Percentiles rank a stretch among this genome's conserved stretches.
Evolutionary conservation across 2,329 filamentous ascomycete species (phyloP).

Genomic region (Neonectria magnoliae): DNA sequence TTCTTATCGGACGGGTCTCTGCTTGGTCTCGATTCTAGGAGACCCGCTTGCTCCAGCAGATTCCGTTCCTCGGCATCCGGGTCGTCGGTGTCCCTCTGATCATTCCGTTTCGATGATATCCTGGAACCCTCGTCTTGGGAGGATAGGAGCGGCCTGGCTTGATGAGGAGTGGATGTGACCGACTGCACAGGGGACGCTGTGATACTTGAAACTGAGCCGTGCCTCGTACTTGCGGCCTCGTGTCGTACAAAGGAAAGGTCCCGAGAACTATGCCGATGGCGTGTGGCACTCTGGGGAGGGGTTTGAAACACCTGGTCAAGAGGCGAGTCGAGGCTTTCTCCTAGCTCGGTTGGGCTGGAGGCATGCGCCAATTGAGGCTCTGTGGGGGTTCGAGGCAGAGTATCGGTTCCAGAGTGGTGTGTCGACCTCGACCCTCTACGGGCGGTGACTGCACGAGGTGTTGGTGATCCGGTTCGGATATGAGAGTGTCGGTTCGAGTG

Average conservation of each 20-base stretch:
- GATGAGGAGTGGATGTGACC: constrained; percentile 36
- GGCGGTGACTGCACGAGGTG: constrained; percentile 34
- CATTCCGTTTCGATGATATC: constrained; percentile 30
- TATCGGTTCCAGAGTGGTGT: constrained; percentile 39
- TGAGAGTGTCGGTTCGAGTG: constrained; percentile 37
- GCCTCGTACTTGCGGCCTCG: constrained; percentile 39
- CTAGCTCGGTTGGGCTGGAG: constrained; percentile 30
- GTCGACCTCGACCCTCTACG: constrained; percentile 44
- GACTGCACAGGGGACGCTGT: constrained; percentile 42
- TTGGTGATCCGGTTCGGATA: constrained; percentile 40
- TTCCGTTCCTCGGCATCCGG: constrained; percentile 75
- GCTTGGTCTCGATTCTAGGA: constrained; percentile 59
- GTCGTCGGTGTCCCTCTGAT: constrained; percentile 50
- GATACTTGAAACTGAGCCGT: constrained; percentile 47
- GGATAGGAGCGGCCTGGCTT: constrained; percentile 24
- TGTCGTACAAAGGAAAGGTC: constrained; percentile 37
- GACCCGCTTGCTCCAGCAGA: constrained; percentile 73
- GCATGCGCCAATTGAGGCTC: constrained; percentile 36
- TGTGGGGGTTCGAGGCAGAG: constrained; percentile 40
- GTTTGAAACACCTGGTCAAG: constrained; percentile 45
- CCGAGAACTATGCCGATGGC: constrained; percentile 39
- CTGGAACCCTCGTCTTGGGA: constrained; percentile 34
- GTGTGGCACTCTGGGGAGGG: constrained; percentile 45
- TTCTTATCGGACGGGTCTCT: constrained; percentile 47
- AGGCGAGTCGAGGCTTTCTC: constrained; percentile 40